phyloP scores from a whole-genome alignment of 2,329 filamentous ascomycete genomes.

The Cladophialophora bantiana region DNA sequence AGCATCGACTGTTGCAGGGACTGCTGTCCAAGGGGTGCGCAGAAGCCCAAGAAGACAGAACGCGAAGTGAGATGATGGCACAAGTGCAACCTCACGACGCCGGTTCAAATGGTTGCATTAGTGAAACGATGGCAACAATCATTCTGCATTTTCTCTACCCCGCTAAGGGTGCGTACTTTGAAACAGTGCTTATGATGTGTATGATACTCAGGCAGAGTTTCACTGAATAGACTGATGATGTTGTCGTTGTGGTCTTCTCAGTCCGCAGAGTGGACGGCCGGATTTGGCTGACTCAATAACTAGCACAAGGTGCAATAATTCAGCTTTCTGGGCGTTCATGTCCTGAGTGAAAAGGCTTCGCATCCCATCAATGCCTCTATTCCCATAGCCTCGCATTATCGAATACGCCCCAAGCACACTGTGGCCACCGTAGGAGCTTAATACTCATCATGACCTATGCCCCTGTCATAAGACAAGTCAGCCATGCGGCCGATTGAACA shows the following conservation, averaged over 20 bases:
- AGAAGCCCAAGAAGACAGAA: conserved; percentile 32
- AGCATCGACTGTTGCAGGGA: conserved; percentile 2
- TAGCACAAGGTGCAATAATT: not conserved
- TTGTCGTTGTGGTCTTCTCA: not conserved
- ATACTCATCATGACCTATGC: not conserved
- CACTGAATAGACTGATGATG: not conserved
- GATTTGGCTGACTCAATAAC: not conserved
- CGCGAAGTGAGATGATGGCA: conserved; percentile 13
- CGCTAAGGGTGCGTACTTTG: conserved; percentile 1
- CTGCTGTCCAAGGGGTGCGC: conserved; percentile 17
- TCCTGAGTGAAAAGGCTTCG: not conserved
- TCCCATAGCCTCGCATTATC: not conserved
- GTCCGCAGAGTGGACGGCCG: not conserved
- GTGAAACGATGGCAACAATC: not conserved
- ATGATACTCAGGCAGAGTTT: conserved; percentile 15
- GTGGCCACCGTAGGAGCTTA: not conserved
- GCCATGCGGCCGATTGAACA: not conserved
- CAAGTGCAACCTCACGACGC: not conserved
- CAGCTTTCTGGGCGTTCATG: not conserved
- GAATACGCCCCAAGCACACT: not conserved
- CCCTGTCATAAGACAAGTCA: not conserved
- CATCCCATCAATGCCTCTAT: not conserved
- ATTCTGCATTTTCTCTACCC: not conserved
- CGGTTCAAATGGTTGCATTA: not conserved
- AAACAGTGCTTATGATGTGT: conserved; percentile 25